Evolutionary conservation across 202 grass and related monocot species (phyloP).

Genomic region (Bolboschoenoplectus hybrid): DNA sequence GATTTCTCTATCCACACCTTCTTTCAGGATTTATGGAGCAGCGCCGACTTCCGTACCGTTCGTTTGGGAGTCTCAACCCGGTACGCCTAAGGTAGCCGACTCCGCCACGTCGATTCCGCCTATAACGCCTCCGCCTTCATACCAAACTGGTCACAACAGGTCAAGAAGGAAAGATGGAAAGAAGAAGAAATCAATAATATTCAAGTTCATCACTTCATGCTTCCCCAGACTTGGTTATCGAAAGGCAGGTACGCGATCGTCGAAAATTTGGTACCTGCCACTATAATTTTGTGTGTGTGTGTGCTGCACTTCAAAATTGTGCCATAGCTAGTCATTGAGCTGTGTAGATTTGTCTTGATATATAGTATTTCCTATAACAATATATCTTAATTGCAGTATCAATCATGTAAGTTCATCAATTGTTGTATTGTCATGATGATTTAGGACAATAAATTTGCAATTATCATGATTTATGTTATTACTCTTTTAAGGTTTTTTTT

Average conservation of each 20-base stretch:
- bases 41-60: slow-evolving; percentile 42
- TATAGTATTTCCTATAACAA: slow-evolving; percentile 18
- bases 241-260: slow-evolving; percentile 21
- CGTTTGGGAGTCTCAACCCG: slow-evolving; percentile 46
- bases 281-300: neutral
- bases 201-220: neutral
- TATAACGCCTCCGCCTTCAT: slow-evolving; percentile 44
- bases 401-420: neutral
- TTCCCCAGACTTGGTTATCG: neutral
- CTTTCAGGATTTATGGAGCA: slow-evolving; percentile 43
- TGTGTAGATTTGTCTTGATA: slow-evolving; percentile 37
- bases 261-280: slow-evolving; percentile 22
- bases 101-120: neutral
- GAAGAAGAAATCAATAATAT: slow-evolving; percentile 14
- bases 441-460: slow-evolving; percentile 26
- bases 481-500: neutral
- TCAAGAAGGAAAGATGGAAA: slow-evolving; percentile 21
- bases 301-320: neutral
- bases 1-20: slow-evolving; percentile 39
- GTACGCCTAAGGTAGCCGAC: slow-evolving; percentile 34
- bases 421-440: neutral
- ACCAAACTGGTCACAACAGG: slow-evolving; percentile 13
- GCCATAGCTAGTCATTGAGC: slow-evolving; percentile 22
- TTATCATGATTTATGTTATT: slow-evolving; percentile 9
- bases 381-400: slow-evolving; percentile 2